A percentile compares a stretch with the other conserved stretches of the same genome.
Evolutionary conservation across 2,329 filamentous ascomycete species (phyloP).

Genomic region (Ilyonectria robusta): DNA sequence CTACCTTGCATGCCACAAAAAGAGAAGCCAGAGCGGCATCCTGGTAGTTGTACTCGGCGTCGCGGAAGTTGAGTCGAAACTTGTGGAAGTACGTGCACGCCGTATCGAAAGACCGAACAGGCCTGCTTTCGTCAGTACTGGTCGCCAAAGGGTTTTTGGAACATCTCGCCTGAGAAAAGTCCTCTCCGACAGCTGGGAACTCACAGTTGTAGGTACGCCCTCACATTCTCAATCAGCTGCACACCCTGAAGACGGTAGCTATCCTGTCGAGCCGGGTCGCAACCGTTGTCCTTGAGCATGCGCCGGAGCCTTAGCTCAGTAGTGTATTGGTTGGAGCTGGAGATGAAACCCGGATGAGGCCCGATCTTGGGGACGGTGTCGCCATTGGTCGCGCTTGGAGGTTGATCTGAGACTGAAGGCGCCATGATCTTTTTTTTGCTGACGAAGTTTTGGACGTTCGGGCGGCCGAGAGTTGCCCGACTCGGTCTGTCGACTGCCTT

Average conservation of each 20-base stretch:
- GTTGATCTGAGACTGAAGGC: conserved; percentile 24
- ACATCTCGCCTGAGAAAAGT: too few relatives aligned
- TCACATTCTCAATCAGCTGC: conserved; percentile 88
- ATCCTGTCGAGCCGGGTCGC: conserved; percentile 85
- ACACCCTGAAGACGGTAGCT: conserved; percentile 87
- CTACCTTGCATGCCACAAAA: conserved; percentile 95
- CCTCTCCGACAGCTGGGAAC: conserved; percentile 4
- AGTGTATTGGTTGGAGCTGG: conserved; percentile 77
- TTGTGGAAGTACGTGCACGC: conserved; percentile 95
- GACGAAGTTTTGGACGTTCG: not conserved
- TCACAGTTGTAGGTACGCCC: conserved; percentile 83
- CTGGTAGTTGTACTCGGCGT: conserved; percentile 86
- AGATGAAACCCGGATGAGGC: conserved; percentile 64
- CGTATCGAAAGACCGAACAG: conserved; percentile 91
- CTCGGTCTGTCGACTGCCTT: not conserved
- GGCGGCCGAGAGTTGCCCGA: not conserved
- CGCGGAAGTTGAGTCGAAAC: conserved; percentile 88
- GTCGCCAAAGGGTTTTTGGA: conserved; percentile 10
- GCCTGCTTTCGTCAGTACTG: conserved; percentile 63
- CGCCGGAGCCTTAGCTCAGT: conserved; percentile 85
- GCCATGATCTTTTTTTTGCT: conserved; percentile 34
- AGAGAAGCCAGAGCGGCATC: conserved; percentile 91
- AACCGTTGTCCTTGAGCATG: conserved; percentile 77
- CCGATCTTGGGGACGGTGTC: conserved; percentile 49
- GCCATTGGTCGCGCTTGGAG: conserved; percentile 36